These are phyloP conservation scores for Goffeauzyma gilvescens DNA, from an alignment of 768 basidiomycete genomes.

Conservation along the genomic window DNA sequence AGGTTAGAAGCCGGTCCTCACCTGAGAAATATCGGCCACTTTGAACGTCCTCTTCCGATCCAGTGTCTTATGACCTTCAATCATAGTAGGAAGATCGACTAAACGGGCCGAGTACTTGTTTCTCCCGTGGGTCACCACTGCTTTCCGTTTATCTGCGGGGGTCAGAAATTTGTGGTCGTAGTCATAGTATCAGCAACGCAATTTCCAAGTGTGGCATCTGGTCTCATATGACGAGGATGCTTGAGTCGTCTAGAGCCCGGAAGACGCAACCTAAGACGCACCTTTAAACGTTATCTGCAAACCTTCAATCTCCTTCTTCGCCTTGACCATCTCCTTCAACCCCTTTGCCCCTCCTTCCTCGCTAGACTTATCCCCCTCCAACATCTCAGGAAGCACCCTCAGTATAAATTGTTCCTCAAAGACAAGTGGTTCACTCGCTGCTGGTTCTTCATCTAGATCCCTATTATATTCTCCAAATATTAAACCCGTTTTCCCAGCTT, in stretches of 20 bases:
- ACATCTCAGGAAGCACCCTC: slow-evolving; percentile 58
- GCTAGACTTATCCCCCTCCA: slow-evolving; percentile 20
- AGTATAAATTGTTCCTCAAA: slow-evolving; percentile 97
- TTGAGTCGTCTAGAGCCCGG: slow-evolving; percentile 1
- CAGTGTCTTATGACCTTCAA: slow-evolving; percentile 86
- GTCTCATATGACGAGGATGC: too few species aligned
- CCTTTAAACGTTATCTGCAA: slow-evolving; percentile 98
- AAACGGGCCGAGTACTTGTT: slow-evolving; percentile 72
- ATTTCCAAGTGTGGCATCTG: not conserved
- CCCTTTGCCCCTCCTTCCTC: slow-evolving; percentile 20
- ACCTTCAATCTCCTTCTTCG: slow-evolving; percentile 60
- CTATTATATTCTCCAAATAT: slow-evolving; percentile 80
- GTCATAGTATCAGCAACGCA: not conserved
- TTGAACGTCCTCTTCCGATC: slow-evolving; percentile 98
- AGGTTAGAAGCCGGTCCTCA: slow-evolving; percentile 26
- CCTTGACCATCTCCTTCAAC: slow-evolving; percentile 58
- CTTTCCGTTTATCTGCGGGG: slow-evolving; percentile 63
- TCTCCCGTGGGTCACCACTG: slow-evolving; percentile 67
- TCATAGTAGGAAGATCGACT: slow-evolving; percentile 82
- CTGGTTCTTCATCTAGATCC: slow-evolving; percentile 85
- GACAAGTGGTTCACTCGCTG: slow-evolving; percentile 62
- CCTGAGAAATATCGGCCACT: slow-evolving; percentile 95
- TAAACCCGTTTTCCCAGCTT: too few species aligned
- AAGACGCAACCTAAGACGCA: slow-evolving; percentile 23
- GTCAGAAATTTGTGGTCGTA: too few species aligned